These are phyloP conservation scores for Petunia axillaris DNA, from an alignment of 257 asterid genomes.

Conservation along the genomic window DNA sequence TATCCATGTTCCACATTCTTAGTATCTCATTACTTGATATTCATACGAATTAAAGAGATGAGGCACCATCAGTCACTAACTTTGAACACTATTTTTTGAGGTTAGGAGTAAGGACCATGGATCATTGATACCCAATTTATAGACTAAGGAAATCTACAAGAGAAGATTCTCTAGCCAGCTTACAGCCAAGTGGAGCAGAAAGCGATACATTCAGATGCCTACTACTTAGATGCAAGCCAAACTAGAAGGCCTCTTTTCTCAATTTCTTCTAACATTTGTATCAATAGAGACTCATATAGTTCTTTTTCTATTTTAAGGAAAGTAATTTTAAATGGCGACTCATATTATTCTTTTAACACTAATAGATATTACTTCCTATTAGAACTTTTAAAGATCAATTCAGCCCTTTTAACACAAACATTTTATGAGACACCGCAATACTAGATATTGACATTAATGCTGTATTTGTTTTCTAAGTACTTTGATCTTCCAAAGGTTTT, in stretches of 20 bases:
- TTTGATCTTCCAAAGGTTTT: not conserved
- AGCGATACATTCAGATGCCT: not conserved
- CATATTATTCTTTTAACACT: not conserved
- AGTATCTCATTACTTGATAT: not conserved
- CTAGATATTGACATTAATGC: not conserved
- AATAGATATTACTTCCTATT: not conserved
- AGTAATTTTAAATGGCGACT: not conserved
- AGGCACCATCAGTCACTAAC: not conserved
- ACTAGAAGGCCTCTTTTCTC: not conserved
- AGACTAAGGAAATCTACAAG: not conserved
- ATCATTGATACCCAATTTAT: not conserved
- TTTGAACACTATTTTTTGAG: not conserved
- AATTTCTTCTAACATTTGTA: slow-evolving; percentile 3
- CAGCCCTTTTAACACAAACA: not conserved
- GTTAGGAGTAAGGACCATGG: not conserved
- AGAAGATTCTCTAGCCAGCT: not conserved
- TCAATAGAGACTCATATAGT: not conserved
- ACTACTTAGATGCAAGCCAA: not conserved
- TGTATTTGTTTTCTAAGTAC: not conserved
- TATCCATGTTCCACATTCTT: not conserved
- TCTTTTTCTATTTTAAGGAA: not conserved
- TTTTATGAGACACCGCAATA: not conserved
- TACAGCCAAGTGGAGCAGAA: not conserved
- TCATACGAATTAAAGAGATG: not conserved
- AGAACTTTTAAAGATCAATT: not conserved